phyloP scores from a whole-genome alignment of 2,329 filamentous ascomycete species.

The Ceratocystis cacaofunesta region DNA sequence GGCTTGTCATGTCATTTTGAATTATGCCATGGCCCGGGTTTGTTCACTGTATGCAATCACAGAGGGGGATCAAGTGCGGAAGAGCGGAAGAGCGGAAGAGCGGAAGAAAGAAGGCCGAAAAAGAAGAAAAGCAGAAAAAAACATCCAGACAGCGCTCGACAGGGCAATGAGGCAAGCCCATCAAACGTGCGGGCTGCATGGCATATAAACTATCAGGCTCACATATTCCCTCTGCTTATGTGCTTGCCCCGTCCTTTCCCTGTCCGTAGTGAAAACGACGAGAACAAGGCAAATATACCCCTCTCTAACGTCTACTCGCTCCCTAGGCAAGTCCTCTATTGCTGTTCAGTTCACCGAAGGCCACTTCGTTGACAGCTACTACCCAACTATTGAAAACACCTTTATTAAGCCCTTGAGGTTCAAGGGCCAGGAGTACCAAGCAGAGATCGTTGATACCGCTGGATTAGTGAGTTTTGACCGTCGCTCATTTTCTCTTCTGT shows the following conservation, averaged over 20 bases:
- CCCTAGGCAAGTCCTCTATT: slow-evolving; percentile 82
- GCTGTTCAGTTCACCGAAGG: slow-evolving; percentile 95
- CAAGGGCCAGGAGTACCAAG: slow-evolving; percentile 84
- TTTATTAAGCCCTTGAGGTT: slow-evolving; percentile 91
- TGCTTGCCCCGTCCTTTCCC: neutral
- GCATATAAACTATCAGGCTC: neutral
- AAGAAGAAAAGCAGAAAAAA: neutral
- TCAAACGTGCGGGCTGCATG: neutral
- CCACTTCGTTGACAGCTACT: slow-evolving; percentile 97
- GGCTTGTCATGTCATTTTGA: neutral
- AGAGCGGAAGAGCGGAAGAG: neutral
- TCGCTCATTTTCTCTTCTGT: neutral
- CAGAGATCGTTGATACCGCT: slow-evolving; percentile 95
- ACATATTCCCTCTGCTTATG: neutral
- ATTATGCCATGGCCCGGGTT: neutral
- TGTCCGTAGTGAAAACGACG: neutral
- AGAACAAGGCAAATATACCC: neutral
- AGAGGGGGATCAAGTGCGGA: neutral
- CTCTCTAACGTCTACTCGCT: neutral
- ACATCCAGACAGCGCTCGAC: neutral
- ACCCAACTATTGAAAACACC: slow-evolving; percentile 97
- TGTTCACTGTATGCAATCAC: neutral
- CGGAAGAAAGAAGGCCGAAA: neutral
- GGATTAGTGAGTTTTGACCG: slow-evolving; percentile 53
- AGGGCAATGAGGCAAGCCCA: neutral